Conservation (phyloP, 129 eudicot species). For the Centrapalus pauciflorus region DNA sequence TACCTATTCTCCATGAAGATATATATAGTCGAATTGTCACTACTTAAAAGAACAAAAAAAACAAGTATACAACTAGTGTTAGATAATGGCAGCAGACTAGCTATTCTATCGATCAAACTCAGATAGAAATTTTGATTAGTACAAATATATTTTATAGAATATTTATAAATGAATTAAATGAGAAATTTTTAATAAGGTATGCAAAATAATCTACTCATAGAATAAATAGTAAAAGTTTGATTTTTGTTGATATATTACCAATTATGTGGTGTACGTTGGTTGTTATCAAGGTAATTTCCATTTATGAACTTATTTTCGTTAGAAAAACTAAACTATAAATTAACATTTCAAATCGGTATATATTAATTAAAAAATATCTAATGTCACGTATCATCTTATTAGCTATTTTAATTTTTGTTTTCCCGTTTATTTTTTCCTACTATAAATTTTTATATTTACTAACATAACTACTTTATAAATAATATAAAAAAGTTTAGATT, state of each 20-base stretch:
- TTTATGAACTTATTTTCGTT: too few species aligned
- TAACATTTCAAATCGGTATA: too few species aligned
- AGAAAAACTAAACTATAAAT: too few species aligned
- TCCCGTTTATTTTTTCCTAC: too few species aligned
- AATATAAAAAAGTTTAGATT: too few species aligned
- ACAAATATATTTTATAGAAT: not conserved
- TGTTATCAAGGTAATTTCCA: not conserved
- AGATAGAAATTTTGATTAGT: slow-evolving; percentile 2
- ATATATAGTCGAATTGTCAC: not conserved
- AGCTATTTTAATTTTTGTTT: too few species aligned
- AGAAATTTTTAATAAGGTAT: slow-evolving; percentile 4
- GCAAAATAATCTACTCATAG: not conserved
- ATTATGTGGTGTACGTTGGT: not conserved
- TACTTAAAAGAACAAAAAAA: not conserved
- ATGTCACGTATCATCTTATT: too few species aligned
- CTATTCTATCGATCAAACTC: not conserved
- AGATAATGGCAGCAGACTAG: not conserved
- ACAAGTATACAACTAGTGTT: not conserved
- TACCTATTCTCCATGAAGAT: slow-evolving; percentile 17
- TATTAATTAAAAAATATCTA: too few species aligned
- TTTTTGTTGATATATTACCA: slow-evolving; percentile 5
- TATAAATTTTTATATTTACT: too few species aligned
- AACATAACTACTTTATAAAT: too few species aligned
- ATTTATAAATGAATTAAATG: not conserved
- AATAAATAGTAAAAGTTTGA: not conserved